Evolutionary conservation across 2,329 filamentous ascomycete species (phyloP).

Genomic region (Simplicillium aogashimaense): DNA sequence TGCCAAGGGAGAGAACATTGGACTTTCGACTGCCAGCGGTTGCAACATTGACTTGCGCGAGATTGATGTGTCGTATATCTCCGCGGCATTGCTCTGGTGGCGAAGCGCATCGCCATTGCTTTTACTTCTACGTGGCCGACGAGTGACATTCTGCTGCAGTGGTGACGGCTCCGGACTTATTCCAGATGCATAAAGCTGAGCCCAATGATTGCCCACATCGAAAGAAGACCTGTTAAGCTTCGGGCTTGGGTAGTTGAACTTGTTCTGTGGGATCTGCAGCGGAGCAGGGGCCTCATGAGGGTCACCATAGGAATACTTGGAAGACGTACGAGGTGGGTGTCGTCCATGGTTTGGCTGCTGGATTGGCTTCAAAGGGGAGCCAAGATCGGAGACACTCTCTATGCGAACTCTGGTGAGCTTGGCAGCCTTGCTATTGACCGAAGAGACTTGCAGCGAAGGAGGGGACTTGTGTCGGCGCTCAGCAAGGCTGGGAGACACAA

Average conservation of each 20-base stretch:
- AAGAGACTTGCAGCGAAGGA: conserved; percentile 2
- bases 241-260: conserved; percentile 1
- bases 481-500: conserved; percentile 10
- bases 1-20: conserved; percentile 30
- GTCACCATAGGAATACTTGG: too few species aligned
- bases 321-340: too few species aligned
- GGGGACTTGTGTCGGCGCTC: conserved; percentile 16
- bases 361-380: too few species aligned
- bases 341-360: too few species aligned
- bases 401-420: conserved; percentile 2
- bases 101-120: conserved; percentile 16
- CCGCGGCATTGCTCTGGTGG: conserved; percentile 1
- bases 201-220: conserved; percentile 11
- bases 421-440: background rate
- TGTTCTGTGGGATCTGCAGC: conserved; percentile 14
- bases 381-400: conserved; percentile 1
- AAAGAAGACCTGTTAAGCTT: too few species aligned
- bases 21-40: conserved; percentile 11
- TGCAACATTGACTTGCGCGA: conserved; percentile 5
- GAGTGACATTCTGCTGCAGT: conserved; percentile 8
- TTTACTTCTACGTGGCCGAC: conserved; percentile 16
- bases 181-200: conserved; percentile 11
- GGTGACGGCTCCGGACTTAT: conserved; percentile 7
- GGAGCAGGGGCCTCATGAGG: conserved; percentile 12
- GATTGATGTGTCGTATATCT: conserved; percentile 6